Evolutionary conservation across 176 grass and related monocot genomes (phyloP).

Genomic region (Musa itinerans): DNA sequence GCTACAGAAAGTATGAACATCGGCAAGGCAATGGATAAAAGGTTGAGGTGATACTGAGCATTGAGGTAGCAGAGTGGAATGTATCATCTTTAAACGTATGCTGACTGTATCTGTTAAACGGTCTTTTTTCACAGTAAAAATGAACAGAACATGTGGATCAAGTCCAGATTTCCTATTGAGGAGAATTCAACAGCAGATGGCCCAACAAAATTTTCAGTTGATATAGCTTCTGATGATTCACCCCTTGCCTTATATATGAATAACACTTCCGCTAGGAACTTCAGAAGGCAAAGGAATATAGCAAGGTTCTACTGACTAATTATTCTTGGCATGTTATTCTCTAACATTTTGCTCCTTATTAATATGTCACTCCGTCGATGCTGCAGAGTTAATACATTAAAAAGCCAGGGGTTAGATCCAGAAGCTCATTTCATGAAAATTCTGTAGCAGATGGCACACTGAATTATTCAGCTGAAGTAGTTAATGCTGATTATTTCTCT

Average conservation of each 20-base stretch:
- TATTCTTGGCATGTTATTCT: background rate
- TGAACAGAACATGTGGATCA: background rate
- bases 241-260: background rate
- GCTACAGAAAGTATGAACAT: background rate
- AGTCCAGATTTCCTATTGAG: background rate
- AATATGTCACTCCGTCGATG: background rate
- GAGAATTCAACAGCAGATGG: background rate
- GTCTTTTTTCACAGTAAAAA: background rate
- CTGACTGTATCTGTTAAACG: background rate
- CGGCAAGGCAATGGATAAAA: background rate
- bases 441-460: background rate
- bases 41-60: background rate
- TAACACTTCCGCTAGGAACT: too few relatives aligned
- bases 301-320: background rate
- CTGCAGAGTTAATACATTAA: background rate
- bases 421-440: background rate
- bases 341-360: too few relatives aligned
- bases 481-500: too few relatives aligned
- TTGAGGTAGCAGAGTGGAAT: background rate
- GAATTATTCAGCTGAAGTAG: too few relatives aligned
- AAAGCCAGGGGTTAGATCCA: background rate
- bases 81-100: background rate
- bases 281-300: conserved; percentile 3
- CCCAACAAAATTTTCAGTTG: background rate
- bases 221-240: background rate